Conservation (phyloP, 768 basidiomycete genomes). For the Trametes cingulata region DNA sequence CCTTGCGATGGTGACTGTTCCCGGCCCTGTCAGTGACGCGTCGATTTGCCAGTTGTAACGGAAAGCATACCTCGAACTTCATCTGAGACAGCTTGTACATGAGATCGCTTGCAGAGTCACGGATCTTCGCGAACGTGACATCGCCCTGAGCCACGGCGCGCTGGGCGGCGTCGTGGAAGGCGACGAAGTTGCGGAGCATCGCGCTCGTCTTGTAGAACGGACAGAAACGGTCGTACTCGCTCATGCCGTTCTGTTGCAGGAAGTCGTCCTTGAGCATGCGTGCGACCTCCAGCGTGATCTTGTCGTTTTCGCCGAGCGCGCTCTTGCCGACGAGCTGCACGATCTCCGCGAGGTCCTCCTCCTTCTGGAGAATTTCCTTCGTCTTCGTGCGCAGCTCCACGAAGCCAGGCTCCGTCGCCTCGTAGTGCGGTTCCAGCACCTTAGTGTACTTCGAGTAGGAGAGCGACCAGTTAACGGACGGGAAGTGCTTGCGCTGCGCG, state of each 20-base stretch:
- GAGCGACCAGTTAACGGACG: slow-evolving; percentile 99
- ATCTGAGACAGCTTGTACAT: slow-evolving; percentile 99
- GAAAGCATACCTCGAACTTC: slow-evolving; percentile 86
- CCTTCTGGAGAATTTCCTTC: slow-evolving; percentile 98
- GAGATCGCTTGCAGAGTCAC: slow-evolving; percentile 81
- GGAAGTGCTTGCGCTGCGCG: slow-evolving; percentile 98
- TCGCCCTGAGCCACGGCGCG: slow-evolving; percentile 83
- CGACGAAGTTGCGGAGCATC: slow-evolving; percentile 94
- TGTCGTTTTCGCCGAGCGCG: slow-evolving; percentile 94
- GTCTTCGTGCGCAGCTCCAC: slow-evolving; percentile 88
- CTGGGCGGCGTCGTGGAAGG: slow-evolving; percentile 89
- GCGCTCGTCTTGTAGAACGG: slow-evolving; percentile 99
- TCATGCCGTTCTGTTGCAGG: slow-evolving; percentile 98
- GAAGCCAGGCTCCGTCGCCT: slow-evolving; percentile 90
- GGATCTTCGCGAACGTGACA: slow-evolving; percentile 83
- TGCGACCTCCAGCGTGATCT: slow-evolving; percentile 97
- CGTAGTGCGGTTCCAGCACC: slow-evolving; percentile 91
- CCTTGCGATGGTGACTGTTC: slow-evolving; percentile 87
- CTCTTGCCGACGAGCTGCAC: slow-evolving; percentile 99
- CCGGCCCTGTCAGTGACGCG: not conserved
- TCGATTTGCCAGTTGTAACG: not conserved
- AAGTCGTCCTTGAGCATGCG: slow-evolving; percentile 98
- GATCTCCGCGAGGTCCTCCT: slow-evolving; percentile 97
- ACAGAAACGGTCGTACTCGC: slow-evolving; percentile 95
- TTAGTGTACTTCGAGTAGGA: slow-evolving; percentile 99